Evolutionary conservation across 225 moss, liverwort and hornwort genomes (phyloP), one percentile per base, ranked within the genome.

Genomic region (Pleurozium schreberi): DNA sequence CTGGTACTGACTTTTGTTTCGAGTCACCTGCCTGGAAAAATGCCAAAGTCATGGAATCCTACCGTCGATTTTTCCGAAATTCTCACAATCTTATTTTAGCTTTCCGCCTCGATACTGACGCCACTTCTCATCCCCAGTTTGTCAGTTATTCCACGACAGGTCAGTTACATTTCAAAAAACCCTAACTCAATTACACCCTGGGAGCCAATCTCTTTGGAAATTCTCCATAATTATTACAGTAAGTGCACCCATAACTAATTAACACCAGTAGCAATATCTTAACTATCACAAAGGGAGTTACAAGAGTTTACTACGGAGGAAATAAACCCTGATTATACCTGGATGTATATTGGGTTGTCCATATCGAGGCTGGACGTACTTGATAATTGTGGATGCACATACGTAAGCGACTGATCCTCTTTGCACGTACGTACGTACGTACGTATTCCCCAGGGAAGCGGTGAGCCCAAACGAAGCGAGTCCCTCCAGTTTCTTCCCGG

Each of bases 401-500:
- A 18, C 42, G 12, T 28, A 40, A 27, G 23, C 9, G 65, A 50
- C 68, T 84, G 68, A 68, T 84, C 11, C 68, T 42, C 42, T 53
- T 53, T 70, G 40, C 91, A 90, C 63, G 31, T 31, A n/a, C n/a
- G n/a, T n/a, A n/a, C n/a, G n/a, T n/a, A n/a, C n/a, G 57, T 20
- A 63, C 30, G 30, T 30, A 9, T 20, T 82, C 82, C 22, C 15
- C 83, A 83, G 94, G 67, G 94, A 94, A 91, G 92, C 91, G 68
- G 94, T 92, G 26, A 92, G 87, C 38, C 93, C 92, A 50, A 91
- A 90, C 52, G 94, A 92, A 83, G 92, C 91, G 28, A 94, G 92
- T 90, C 92, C 93, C 20, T 87, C 94, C 49, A 89, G 91, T 78
- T 94, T 93, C 89, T 94, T 92, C 80, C 90, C 93, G 47, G 93